Evolutionary conservation across 768 basidiomycete species (phyloP).

Genomic region (Panaeolus cyanescens): DNA sequence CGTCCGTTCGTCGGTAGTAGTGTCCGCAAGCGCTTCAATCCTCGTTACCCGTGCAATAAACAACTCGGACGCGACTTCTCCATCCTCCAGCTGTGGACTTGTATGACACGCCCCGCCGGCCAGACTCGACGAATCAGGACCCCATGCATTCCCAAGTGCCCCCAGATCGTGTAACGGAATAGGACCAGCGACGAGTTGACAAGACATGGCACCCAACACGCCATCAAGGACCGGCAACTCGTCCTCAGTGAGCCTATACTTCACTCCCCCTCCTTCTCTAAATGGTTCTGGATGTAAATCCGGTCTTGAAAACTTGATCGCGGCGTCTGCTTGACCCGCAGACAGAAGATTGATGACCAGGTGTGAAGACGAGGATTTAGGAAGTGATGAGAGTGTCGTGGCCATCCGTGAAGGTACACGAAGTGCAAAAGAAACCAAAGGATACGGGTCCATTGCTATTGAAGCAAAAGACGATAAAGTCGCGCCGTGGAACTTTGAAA

Average conservation of each 20-base stretch:
- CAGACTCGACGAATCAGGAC: neutral
- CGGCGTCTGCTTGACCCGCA: slow-evolving; percentile 60
- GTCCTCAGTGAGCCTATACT: slow-evolving; percentile 45
- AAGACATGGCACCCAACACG: slow-evolving; percentile 72
- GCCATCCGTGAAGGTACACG: slow-evolving; percentile 92
- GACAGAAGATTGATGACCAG: slow-evolving; percentile 85
- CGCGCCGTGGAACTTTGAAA: slow-evolving; percentile 71
- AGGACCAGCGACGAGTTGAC: slow-evolving; percentile 61
- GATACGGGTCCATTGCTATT: slow-evolving; percentile 85
- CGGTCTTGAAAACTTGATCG: slow-evolving; percentile 71
- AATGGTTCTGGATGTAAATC: slow-evolving; percentile 70
- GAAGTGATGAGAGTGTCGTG: slow-evolving; percentile 42
- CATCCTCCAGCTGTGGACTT: slow-evolving; percentile 14
- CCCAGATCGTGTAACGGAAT: slow-evolving; percentile 62
- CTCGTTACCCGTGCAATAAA: slow-evolving; percentile 80
- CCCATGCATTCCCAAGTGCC: slow-evolving; percentile 26
- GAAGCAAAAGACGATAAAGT: slow-evolving; percentile 94
- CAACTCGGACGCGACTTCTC: slow-evolving; percentile 59
- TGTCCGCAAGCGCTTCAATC: slow-evolving; percentile 42
- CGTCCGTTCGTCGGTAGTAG: slow-evolving; percentile 26
- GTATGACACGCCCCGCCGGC: slow-evolving; percentile 9
- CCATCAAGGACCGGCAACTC: slow-evolving; percentile 62
- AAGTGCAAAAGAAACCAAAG: slow-evolving; percentile 87
- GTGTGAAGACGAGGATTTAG: slow-evolving; percentile 34
- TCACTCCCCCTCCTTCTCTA: slow-evolving; percentile 22